These are phyloP conservation scores for Huntiella savannae DNA, from an alignment of 2,329 filamentous ascomycete genomes.

Conservation along the genomic window DNA sequence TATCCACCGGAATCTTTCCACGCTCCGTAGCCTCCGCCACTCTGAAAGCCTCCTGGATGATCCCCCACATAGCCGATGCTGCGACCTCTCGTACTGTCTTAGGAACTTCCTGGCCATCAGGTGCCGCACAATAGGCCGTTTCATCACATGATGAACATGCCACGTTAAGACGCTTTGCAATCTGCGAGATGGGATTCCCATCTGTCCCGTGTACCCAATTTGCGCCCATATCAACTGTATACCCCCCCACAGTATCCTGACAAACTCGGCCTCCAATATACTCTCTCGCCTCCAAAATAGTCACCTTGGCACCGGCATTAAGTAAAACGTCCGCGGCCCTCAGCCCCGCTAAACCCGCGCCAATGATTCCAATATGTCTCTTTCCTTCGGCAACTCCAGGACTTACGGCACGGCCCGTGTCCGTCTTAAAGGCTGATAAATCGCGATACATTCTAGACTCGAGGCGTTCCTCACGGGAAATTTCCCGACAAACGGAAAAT, in stretches of 20 bases:
- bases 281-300: slow-evolving; percentile 48
- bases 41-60: slow-evolving; percentile 48
- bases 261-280: slow-evolving; percentile 47
- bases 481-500: slow-evolving; percentile 8
- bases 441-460: slow-evolving; percentile 9
- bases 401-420: not conserved
- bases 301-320: slow-evolving; percentile 45
- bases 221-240: slow-evolving; percentile 42
- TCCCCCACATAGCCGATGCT: slow-evolving; percentile 42
- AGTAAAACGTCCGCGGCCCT: slow-evolving; percentile 50
- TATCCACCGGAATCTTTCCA: slow-evolving; percentile 25
- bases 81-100: slow-evolving; percentile 26
- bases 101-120: slow-evolving; percentile 32
- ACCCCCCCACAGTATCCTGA: slow-evolving; percentile 30
- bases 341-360: slow-evolving; percentile 52
- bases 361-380: slow-evolving; percentile 35
- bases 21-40: slow-evolving; percentile 35
- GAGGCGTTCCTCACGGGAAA: slow-evolving; percentile 6
- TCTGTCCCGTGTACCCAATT: slow-evolving; percentile 65
- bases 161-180: slow-evolving; percentile 43
- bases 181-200: slow-evolving; percentile 49
- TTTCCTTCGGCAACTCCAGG: not conserved
- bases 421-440: slow-evolving; percentile 8
- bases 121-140: slow-evolving; percentile 34
- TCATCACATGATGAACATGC: slow-evolving; percentile 29